These are phyloP conservation scores for Heritiera littoralis DNA, from an alignment of 345 rosid genomes.

Conservation along the genomic window DNA sequence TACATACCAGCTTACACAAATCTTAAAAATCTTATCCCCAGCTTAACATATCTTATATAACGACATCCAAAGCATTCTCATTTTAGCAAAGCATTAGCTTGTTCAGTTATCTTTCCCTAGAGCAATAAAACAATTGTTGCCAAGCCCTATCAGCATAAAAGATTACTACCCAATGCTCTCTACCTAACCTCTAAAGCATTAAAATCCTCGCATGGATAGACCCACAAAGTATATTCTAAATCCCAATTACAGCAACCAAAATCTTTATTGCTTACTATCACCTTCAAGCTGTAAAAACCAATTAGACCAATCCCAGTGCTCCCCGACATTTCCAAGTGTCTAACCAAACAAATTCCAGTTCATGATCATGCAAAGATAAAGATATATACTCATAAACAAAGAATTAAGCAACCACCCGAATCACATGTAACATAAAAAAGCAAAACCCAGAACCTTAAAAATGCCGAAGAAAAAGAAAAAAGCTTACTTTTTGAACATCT, in stretches of 20 bases:
- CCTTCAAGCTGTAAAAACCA: not conserved
- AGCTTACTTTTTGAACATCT: constrained; percentile 53
- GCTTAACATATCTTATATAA: not conserved
- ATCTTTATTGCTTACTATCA: not conserved
- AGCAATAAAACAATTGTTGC: not conserved
- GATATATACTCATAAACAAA: not conserved
- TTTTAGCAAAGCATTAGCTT: not conserved
- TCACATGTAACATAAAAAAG: not conserved
- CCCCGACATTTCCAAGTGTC: not conserved
- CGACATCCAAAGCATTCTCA: not conserved
- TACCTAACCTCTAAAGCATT: not conserved
- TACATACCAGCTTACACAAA: not conserved
- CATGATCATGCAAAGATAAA: not conserved
- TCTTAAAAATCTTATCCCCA: not conserved
- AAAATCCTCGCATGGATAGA: not conserved
- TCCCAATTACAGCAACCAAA: constrained; percentile 1
- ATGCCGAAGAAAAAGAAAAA: not conserved
- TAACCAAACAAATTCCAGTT: not conserved
- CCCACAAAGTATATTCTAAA: not conserved
- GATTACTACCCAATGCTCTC: not conserved
- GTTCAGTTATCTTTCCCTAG: not conserved
- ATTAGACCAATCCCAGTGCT: not conserved
- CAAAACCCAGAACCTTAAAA: not conserved
- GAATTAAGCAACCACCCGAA: not conserved
- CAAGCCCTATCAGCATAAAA: not conserved